Evolutionary conservation across 257 asterid species (phyloP), one percentile per base, ranked within the genome.

Genomic region (Solanum commersonii): DNA sequence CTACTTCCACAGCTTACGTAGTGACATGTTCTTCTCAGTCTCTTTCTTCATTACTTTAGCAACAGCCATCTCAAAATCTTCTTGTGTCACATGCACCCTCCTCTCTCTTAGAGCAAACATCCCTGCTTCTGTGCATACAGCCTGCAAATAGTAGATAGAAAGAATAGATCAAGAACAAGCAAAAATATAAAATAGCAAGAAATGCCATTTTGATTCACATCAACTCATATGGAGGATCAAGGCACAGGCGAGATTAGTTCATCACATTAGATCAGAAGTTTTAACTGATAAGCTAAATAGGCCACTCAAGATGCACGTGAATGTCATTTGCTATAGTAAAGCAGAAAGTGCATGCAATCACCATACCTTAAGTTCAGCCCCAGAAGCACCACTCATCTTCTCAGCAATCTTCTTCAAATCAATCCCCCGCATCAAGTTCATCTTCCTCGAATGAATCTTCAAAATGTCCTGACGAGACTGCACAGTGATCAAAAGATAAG

Each of bases 1-100:
- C 85, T 95, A 97, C 93, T 97, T 97, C 98, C 98, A 96, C 42
- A 97, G 96, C 95, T 97, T 97, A 86, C 98, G 92, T 92, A 96
- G 85, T 5, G 99, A 97, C 99, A 97, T 94, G 46, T 95, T 97
- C 88, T 96, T 97, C 92, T 95, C 98, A 0, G 98, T 96, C 65
- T 97, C 99, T 90, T 97, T 97, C 94, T 97, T 97, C 99, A 97
- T 97, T 67, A 97, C 99, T 92, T 97, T 97, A 9, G 98, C 98
- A 78, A 95, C 99, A n/a, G 98, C 98, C 98, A 96, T 97, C 91
- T 96, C 99, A 52, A 97, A 97, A 92, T 97, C 99, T 85, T 97
- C 99, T 83, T 97, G 99, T 3, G 99, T 97, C 76, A 96, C 98
- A 71, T 97, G 99, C 79, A 97, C 99, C 87, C 99, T 92, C 91